Evolutionary conservation across 768 basidiomycete species (phyloP).

Genomic region (Podaxis sp.): DNA sequence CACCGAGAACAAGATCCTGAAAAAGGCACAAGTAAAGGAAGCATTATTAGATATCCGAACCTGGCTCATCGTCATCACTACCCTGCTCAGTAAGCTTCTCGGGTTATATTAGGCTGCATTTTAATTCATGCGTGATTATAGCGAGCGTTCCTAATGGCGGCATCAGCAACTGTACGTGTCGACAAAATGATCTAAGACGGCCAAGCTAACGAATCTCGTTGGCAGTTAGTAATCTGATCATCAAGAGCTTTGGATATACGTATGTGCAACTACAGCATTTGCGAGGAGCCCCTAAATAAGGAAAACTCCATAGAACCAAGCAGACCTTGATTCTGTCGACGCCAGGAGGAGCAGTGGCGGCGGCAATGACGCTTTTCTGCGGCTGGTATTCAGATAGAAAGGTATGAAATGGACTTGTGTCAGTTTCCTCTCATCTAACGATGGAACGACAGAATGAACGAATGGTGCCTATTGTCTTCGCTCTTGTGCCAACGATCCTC

Average conservation of each 20-base stretch:
- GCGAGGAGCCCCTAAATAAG: not conserved
- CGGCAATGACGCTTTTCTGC: slow-evolving; percentile 48
- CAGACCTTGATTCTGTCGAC: slow-evolving; percentile 62
- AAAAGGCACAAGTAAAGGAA: slow-evolving; percentile 58
- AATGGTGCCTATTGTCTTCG: slow-evolving; percentile 61
- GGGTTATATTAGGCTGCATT: not conserved
- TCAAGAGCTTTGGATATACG: slow-evolving; percentile 67
- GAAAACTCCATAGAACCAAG: slow-evolving; percentile 40
- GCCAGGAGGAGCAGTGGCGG: slow-evolving; percentile 51
- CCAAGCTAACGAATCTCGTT: not conserved
- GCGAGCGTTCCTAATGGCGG: slow-evolving; percentile 69
- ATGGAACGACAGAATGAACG: slow-evolving; percentile 43
- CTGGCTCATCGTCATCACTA: slow-evolving; percentile 62
- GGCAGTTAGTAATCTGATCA: slow-evolving; percentile 60
- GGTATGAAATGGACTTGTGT: slow-evolving; percentile 28
- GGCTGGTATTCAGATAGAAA: slow-evolving; percentile 69
- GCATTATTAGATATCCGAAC: slow-evolving; percentile 57
- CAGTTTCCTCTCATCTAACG: not conserved
- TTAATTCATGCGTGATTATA: slow-evolving; percentile 24
- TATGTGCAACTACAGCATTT: slow-evolving; percentile 24
- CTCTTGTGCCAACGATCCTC: slow-evolving; percentile 57
- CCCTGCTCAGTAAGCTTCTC: slow-evolving; percentile 49
- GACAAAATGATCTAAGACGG: slow-evolving; percentile 18
- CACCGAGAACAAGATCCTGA: slow-evolving; percentile 58
- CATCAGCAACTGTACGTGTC: slow-evolving; percentile 52